phyloP scores from a whole-genome alignment of 176 grass and related monocot species.

The Alloteropsis semialata region DNA sequence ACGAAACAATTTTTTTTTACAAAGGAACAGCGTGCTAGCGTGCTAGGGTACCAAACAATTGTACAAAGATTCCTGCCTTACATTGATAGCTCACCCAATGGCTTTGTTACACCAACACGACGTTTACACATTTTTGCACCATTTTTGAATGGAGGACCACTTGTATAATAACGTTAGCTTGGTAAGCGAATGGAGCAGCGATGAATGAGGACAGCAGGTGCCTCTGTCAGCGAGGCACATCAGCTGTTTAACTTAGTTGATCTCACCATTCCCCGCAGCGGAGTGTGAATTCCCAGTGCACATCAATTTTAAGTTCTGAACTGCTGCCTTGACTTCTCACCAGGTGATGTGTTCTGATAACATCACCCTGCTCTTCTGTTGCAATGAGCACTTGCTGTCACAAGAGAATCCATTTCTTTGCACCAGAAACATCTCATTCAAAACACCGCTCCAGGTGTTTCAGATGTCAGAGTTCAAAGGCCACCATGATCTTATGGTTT shows the following conservation, averaged over 20 bases:
- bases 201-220: not conserved
- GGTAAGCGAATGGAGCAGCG: slow-evolving; percentile 1
- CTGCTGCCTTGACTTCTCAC: not conserved
- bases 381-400: slow-evolving; percentile 17
- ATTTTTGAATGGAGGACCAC: not conserved
- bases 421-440: slow-evolving; percentile 12
- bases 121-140: slow-evolving; percentile 4
- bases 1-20: not conserved
- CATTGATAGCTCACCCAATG: not conserved
- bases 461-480: not conserved
- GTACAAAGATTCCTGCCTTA: slow-evolving; percentile 14
- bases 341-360: not conserved
- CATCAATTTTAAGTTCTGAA: not conserved
- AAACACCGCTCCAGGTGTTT: slow-evolving; percentile 13
- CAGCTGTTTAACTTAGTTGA: not conserved
- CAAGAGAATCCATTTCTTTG: not conserved
- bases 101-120: not conserved
- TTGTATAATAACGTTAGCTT: slow-evolving; percentile 20
- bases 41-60: slow-evolving; percentile 1
- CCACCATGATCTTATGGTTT: slow-evolving; percentile 14
- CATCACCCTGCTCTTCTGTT: not conserved
- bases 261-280: not conserved
- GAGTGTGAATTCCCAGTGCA: not conserved
- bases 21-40: not conserved
- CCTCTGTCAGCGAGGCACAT: not conserved